Percentiles rank a stretch among this genome's conserved stretches.
Evolutionary conservation across 2,329 filamentous ascomycete genomes (phyloP).

Genomic region (Phoma herbarum): DNA sequence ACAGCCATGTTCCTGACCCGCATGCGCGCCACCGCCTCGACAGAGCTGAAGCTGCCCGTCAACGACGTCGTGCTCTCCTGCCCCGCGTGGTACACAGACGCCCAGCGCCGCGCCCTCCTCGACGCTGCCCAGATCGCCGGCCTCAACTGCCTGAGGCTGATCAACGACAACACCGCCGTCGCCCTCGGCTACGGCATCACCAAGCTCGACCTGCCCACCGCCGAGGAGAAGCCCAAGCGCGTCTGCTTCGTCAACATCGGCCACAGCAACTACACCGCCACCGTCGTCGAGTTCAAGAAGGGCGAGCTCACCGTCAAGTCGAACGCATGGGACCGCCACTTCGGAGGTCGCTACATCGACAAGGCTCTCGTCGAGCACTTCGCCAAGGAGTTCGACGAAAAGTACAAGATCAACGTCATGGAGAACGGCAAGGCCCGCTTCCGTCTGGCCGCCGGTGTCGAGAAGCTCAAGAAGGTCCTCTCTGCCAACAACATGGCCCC

Average conservation of each 20-base stretch:
- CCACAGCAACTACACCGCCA: slow-evolving; percentile 94
- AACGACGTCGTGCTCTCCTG: slow-evolving; percentile 94
- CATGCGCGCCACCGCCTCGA: slow-evolving; percentile 85
- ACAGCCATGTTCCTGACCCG: slow-evolving; percentile 95
- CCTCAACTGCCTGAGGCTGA: slow-evolving; percentile 88
- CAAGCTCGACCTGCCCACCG: slow-evolving; percentile 87
- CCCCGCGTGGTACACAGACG: slow-evolving; percentile 96
- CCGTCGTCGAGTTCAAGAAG: slow-evolving; percentile 96
- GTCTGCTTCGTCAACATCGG: slow-evolving; percentile 95
- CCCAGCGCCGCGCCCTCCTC: slow-evolving; percentile 86
- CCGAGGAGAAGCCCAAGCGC: slow-evolving; percentile 90
- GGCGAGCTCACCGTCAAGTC: slow-evolving; percentile 94
- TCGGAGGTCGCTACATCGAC: slow-evolving; percentile 97
- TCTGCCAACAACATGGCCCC: slow-evolving; percentile 94
- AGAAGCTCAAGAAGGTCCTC: slow-evolving; percentile 98
- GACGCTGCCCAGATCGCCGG: slow-evolving; percentile 94
- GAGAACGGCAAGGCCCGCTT: slow-evolving; percentile 88
- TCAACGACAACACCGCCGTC: slow-evolving; percentile 97
- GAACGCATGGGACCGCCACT: slow-evolving; percentile 92
- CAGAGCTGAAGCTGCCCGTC: slow-evolving; percentile 89
- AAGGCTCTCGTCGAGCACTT: slow-evolving; percentile 94
- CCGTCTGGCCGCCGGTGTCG: slow-evolving; percentile 85
- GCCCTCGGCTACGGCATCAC: slow-evolving; percentile 98
- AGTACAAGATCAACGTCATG: slow-evolving; percentile 96
- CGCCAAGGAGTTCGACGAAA: slow-evolving; percentile 93